Percentiles rank a stretch among this genome's conserved stretches.
Evolutionary conservation across 306 rosid genomes (phyloP).

Genomic region (Oemleria cerasiformis): DNA sequence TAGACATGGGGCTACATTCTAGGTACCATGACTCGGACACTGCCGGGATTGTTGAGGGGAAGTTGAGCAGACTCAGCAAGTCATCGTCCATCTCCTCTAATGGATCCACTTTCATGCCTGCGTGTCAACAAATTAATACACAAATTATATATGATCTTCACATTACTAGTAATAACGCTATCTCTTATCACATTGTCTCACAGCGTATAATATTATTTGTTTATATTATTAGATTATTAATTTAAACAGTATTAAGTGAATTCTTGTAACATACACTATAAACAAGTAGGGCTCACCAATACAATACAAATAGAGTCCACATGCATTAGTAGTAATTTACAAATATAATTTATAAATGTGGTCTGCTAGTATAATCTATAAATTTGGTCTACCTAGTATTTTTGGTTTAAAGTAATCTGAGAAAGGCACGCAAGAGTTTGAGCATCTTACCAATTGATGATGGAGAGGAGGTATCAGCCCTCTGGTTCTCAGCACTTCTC

Average conservation of each 20-base stretch:
- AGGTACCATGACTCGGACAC: constrained; percentile 54
- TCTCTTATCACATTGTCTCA: too few species aligned
- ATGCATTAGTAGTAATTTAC: too few species aligned
- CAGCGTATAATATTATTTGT: too few species aligned
- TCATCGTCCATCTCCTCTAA: constrained; percentile 59
- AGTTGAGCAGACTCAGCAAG: constrained; percentile 61
- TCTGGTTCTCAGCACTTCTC: constrained; percentile 29
- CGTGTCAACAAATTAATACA: not conserved
- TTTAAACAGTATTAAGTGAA: too few species aligned
- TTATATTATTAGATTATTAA: too few species aligned
- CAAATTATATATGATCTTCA: not conserved
- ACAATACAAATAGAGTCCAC: too few species aligned
- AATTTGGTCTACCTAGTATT: too few species aligned
- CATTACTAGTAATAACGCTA: too few species aligned
- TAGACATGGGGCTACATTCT: constrained; percentile 8
- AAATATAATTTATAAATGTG: too few species aligned
- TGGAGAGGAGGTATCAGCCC: constrained; percentile 40
- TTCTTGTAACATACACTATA: too few species aligned
- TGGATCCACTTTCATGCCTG: constrained; percentile 53
- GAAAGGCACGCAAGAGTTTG: not conserved
- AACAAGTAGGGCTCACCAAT: not conserved
- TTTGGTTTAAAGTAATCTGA: not conserved
- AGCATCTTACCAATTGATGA: constrained; percentile 43
- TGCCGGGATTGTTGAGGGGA: constrained; percentile 36
- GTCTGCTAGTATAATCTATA: too few species aligned